phyloP scores from a whole-genome alignment of 2,329 filamentous ascomycete species.

The Tothia fuscella region DNA sequence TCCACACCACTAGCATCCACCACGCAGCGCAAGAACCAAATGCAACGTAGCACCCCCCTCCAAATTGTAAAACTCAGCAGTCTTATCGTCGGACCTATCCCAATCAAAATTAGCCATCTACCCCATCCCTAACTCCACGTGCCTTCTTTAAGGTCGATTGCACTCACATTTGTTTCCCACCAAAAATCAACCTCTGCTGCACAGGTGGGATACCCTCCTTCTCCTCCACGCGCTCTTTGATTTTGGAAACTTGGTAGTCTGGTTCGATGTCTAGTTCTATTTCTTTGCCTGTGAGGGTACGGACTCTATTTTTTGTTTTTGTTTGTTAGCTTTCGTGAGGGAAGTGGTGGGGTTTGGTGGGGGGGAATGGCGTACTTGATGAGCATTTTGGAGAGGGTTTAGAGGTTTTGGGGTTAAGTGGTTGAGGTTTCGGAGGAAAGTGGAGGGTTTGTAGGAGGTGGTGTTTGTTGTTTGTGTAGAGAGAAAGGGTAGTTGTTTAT shows the following conservation, averaged over 20 bases:
- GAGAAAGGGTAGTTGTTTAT: no score
- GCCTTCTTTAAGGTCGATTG: neutral
- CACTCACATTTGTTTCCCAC: slow-evolving; percentile 88
- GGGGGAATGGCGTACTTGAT: slow-evolving; percentile 38
- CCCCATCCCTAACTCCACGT: neutral
- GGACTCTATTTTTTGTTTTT: slow-evolving; percentile 51
- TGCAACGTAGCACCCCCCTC: slow-evolving; percentile 89
- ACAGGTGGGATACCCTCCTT: slow-evolving; percentile 97
- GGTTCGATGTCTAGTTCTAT: slow-evolving; percentile 96
- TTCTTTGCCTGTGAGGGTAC: slow-evolving; percentile 95
- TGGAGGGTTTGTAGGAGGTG: neutral
- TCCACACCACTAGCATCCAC: slow-evolving; percentile 43
- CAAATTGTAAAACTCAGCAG: slow-evolving; percentile 78
- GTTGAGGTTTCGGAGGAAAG: neutral
- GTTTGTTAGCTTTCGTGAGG: slow-evolving; percentile 5
- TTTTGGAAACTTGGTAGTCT: slow-evolving; percentile 87
- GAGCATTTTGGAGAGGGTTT: slow-evolving; percentile 32
- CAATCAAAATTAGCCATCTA: neutral
- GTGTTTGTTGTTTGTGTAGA: neutral
- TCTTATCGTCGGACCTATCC: slow-evolving; percentile 83
- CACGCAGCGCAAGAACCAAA: slow-evolving; percentile 85
- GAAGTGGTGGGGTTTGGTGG: slow-evolving; percentile 8
- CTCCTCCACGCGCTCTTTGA: slow-evolving; percentile 98
- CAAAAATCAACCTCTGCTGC: slow-evolving; percentile 90
- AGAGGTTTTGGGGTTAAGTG: neutral